Conservation (phyloP, 176 grass and related monocot genomes). For the Ananas comosus region DNA sequence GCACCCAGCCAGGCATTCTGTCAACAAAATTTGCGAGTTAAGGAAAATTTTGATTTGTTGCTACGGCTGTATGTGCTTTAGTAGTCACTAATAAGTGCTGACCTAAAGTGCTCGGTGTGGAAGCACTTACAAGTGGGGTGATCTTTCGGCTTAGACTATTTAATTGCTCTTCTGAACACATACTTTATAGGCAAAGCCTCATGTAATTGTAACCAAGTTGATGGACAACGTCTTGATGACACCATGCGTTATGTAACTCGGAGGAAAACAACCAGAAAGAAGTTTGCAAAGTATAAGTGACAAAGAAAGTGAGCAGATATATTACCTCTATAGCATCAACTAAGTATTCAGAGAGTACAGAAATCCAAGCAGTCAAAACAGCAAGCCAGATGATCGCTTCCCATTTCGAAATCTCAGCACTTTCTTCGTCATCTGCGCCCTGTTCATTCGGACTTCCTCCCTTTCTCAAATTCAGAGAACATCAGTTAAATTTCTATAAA, state of each 20-base stretch:
- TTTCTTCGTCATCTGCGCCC: constrained; percentile 5
- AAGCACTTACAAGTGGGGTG: too few species aligned
- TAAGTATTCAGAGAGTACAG: constrained; percentile 52
- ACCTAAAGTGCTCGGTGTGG: too few species aligned
- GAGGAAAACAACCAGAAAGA: not conserved
- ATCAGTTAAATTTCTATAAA: not conserved
- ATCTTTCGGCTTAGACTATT: too few species aligned
- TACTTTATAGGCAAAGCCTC: too few species aligned
- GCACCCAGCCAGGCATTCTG: too few species aligned
- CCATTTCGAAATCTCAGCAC: constrained; percentile 49
- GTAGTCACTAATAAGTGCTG: too few species aligned
- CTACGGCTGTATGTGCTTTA: too few species aligned
- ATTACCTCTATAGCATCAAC: constrained; percentile 56
- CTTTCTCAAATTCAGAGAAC: constrained; percentile 15
- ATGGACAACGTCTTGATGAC: too few species aligned
- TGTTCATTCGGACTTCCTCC: constrained; percentile 27
- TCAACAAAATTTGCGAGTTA: too few species aligned
- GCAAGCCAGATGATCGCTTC: constrained; percentile 63
- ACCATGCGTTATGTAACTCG: not conserved
- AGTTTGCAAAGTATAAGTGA: not conserved
- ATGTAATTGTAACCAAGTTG: not conserved
- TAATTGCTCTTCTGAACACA: too few species aligned
- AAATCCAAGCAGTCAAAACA: constrained; percentile 64
- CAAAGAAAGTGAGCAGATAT: not conserved
- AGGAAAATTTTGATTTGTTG: too few species aligned